These are phyloP conservation scores for Oryza meyeriana DNA, from an alignment of 176 grass and related monocot species.

Conservation along the genomic window DNA sequence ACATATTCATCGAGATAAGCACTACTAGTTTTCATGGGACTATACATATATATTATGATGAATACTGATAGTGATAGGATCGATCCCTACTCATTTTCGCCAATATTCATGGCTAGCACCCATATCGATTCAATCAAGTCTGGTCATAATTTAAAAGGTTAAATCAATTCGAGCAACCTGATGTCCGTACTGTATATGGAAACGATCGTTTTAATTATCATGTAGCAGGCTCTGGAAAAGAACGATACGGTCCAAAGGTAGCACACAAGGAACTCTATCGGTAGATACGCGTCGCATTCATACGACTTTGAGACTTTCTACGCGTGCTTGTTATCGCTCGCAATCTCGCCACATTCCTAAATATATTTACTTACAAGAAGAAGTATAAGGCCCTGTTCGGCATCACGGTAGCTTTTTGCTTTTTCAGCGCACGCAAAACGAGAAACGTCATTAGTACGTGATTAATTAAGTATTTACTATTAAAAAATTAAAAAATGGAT, in stretches of 20 bases:
- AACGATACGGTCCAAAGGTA: neutral
- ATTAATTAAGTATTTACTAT: too few relatives aligned
- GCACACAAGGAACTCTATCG: neutral
- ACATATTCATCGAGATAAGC: neutral
- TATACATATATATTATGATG: neutral
- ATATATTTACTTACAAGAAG: neutral
- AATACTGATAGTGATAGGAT: neutral
- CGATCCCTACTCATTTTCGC: neutral
- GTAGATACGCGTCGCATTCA: slow-evolving; percentile 35
- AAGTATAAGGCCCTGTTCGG: too few relatives aligned
- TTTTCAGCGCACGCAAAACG: too few relatives aligned
- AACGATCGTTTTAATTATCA: neutral
- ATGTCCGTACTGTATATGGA: too few relatives aligned
- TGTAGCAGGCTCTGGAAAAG: neutral
- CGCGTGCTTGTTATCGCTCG: slow-evolving; percentile 1
- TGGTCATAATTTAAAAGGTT: neutral
- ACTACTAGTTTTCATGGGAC: neutral
- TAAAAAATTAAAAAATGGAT: too few relatives aligned
- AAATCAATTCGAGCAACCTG: neutral
- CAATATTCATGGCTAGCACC: neutral
- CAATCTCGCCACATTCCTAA: neutral
- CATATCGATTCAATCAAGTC: slow-evolving; percentile 2
- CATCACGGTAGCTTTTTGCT: too few relatives aligned
- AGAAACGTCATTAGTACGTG: too few relatives aligned
- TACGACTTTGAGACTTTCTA: slow-evolving; percentile 12